phyloP scores from a whole-genome alignment of 805 yeast genomes.

The Pichia phayaonensis region DNA sequence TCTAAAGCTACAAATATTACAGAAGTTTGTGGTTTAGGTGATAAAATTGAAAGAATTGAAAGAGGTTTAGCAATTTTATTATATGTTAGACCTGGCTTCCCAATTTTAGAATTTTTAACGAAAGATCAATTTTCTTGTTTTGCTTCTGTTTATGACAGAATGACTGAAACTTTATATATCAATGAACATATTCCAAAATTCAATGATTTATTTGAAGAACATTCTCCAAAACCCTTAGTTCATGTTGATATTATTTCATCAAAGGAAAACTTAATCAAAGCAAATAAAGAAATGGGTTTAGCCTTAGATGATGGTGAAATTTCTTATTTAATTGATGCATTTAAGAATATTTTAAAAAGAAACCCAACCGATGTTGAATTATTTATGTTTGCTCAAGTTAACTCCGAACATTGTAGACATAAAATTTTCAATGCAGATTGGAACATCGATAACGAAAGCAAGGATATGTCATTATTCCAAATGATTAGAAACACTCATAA shows the following conservation, averaged over 20 bases:
- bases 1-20: conserved; percentile 96
- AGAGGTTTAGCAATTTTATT: conserved; percentile 78
- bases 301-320: conserved; percentile 96
- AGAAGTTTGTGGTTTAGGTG: conserved; percentile 74
- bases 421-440: conserved; percentile 98
- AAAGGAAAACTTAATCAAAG: conserved; percentile 55
- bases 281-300: conserved; percentile 79
- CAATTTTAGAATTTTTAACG: conserved; percentile 46
- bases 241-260: conserved; percentile 55
- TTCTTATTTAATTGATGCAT: conserved; percentile 76
- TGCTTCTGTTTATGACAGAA: conserved; percentile 78
- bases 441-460: conserved; percentile 81
- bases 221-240: conserved; percentile 76
- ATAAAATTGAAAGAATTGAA: conserved; percentile 74
- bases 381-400: conserved; percentile 99
- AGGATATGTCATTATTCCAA: conserved; percentile 71
- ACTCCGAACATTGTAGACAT: conserved; percentile 98
- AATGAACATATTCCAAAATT: conserved; percentile 51
- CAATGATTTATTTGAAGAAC: conserved; percentile 69
- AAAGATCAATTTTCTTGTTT: conserved; percentile 47
- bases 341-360: conserved; percentile 65
- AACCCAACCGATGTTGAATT: conserved; percentile 97
- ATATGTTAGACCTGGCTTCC: conserved; percentile 63
- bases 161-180: conserved; percentile 74
- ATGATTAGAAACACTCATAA: conserved; percentile 95